Evolutionary conservation across 225 moss, liverwort and hornwort genomes (phyloP), one percentile per base, ranked within the genome.

Genomic region (Asterella californica): DNA sequence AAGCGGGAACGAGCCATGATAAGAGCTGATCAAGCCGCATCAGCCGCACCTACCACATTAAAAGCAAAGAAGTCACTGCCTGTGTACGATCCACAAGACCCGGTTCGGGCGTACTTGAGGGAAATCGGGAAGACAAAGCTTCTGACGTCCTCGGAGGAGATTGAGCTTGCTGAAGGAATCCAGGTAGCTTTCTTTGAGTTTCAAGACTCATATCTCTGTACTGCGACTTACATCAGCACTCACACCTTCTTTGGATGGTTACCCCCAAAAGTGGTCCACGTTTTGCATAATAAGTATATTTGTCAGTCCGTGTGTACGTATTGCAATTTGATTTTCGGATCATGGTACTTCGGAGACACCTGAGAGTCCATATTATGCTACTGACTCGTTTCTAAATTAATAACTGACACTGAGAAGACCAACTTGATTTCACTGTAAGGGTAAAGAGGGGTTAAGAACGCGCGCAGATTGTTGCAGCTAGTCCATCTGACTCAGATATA

Each of bases 141-240:
- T 66, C 90, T 97, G 12, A 94, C 91, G 7, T 71, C 88, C 14
- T 86, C 87, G 63, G 94, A 97, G 90, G 97, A 97, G 88, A 71
- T 86, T 33, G 88, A 86, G 8, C 74, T 97, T 0, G 93, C 97
- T 17, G 82, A 83, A 73, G 81, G 89, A 55, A 94, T 97, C 15
- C 97, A 93, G 89, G 93, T 90, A 80, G 4, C 19, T 32, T 7
- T 10, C 15, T 33, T 30, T n/a, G n/a, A 9, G 10, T 32, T 14
- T 46, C 0, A 4, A n/a, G 4, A 67, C 67, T 15, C 3, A 22
- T 14, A 24, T 48, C 71, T 38, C 10, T 27, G 34, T 5, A 14
- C 67, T 36, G 34, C 67, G 15, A 15, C 42, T 70, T 10, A 0
- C n/a, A 9, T 37, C 4, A 42, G 71, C n/a, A 10, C 7, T 47